phyloP scores from a whole-genome alignment of 768 basidiomycete species.

The Suillus discolor region DNA sequence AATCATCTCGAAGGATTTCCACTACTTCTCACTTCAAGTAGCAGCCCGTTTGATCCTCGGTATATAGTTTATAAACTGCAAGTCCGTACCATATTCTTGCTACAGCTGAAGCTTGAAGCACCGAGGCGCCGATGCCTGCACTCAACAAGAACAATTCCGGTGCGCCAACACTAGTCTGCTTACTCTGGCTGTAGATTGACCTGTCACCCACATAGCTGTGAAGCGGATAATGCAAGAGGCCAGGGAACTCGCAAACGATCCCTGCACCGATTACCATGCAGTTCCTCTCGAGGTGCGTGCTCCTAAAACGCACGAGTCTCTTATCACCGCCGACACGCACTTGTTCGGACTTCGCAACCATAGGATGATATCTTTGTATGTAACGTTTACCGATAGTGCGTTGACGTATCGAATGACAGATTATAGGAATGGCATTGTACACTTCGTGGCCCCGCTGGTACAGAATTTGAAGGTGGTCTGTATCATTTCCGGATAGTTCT shows the following conservation, averaged over 20 bases:
- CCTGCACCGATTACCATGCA: slow-evolving; percentile 85
- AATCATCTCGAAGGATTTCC: neutral
- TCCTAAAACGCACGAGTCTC: slow-evolving; percentile 7
- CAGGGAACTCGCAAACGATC: slow-evolving; percentile 81
- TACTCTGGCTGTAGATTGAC: neutral
- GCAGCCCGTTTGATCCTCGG: too few species aligned
- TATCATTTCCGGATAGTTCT: slow-evolving; percentile 93
- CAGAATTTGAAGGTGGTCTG: slow-evolving; percentile 93
- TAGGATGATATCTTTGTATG: slow-evolving; percentile 90
- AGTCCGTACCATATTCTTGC: neutral
- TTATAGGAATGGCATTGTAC: slow-evolving; percentile 93
- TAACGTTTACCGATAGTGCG: slow-evolving; percentile 15
- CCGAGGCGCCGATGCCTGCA: slow-evolving; percentile 27
- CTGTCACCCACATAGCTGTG: slow-evolving; percentile 57
- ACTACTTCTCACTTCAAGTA: neutral
- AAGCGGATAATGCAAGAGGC: slow-evolving; percentile 99
- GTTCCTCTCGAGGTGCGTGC: slow-evolving; percentile 70
- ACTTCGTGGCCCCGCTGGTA: slow-evolving; percentile 83
- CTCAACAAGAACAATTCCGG: slow-evolving; percentile 92
- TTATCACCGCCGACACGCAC: slow-evolving; percentile 14
- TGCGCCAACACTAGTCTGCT: slow-evolving; percentile 33
- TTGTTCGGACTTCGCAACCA: slow-evolving; percentile 4
- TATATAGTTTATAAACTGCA: neutral
- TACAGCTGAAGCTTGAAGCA: neutral
- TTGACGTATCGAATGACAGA: slow-evolving; percentile 22